Conservation (phyloP, 164 flowering plant species). For the Cinnamomum chago region DNA sequence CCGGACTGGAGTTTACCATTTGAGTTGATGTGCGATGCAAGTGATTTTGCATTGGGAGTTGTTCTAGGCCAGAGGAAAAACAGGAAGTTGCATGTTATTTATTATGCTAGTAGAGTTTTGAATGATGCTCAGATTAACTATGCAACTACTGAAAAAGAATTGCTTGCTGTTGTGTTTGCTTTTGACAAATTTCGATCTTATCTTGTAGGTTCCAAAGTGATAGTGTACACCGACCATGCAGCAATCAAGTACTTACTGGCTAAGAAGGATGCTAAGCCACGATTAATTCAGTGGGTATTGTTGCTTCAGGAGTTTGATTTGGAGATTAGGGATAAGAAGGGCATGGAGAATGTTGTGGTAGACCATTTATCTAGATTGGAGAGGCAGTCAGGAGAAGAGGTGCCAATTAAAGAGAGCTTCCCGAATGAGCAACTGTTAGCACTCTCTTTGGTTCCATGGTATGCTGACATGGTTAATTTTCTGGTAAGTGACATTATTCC, state of each 20-base stretch:
- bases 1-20: not conserved
- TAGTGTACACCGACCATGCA: conserved; percentile 3
- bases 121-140: conserved; percentile 1
- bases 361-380: not conserved
- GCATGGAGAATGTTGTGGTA: not conserved
- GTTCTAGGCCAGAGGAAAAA: not conserved
- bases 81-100: not conserved
- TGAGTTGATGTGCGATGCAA: not conserved
- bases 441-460: no score
- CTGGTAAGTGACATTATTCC: no score
- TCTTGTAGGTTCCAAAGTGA: not conserved
- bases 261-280: not conserved
- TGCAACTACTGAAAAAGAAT: not conserved
- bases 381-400: no score
- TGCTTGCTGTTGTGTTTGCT: not conserved
- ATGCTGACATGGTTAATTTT: no score
- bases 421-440: no score
- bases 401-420: no score
- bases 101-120: not conserved
- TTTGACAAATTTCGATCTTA: not conserved
- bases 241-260: not conserved
- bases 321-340: not conserved
- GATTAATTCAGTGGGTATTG: not conserved
- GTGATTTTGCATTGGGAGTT: not conserved
- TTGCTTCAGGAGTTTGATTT: not conserved